Base-by-base conservation (phyloP, 2,329 filamentous ascomycete genomes). In the Zymoseptoria tritici region DNA sequence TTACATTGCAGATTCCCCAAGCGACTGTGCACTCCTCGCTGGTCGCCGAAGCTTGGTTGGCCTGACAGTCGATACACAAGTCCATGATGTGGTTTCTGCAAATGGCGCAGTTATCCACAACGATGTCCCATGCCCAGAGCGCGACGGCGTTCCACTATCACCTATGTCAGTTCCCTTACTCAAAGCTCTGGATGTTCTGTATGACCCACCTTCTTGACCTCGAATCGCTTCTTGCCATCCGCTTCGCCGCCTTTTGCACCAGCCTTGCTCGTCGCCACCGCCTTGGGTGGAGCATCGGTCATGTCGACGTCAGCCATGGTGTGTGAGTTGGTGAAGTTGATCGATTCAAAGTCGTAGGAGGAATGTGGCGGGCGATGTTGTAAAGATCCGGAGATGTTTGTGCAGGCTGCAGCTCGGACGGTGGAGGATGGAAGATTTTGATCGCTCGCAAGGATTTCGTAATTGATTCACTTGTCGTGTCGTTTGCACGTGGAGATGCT, bases 1-100 rank as follows among this genome's bases (percentile, higher is more conserved):
- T 77, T 78, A 97, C 94, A 73, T 99, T 99, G 82, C 94, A 99
- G 64, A 97, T 97, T 58, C 94, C 94, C 94, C 94, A 99, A 24
- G 94, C 94, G 22, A 99, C 94, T 42, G 94, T 99, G 76, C 94
- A 99, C 77, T 99, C 94, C 72, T 99, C 94, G 65, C 90, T 97
- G 0, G 94, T 97, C 51, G 93, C 92, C 16, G 92, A 97, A 46
- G 93, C 92, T 78, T 99, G 94, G 76, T 99, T 99, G 59, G 94
- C 94, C 79, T 99, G 94, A 74, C 94, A 99, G 74, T 99, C 94
- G 70, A 99, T 99, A 76, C 94, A 99, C 26, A 99, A 82, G 76
- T 99, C 94, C 94, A 99, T 99, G 77, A 99, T 99, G 76, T 99
- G 94, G 75, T 99, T 99, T 74, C 94, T 85, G 81, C 94, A 99